These are phyloP conservation scores for Candida freyschussii DNA, from an alignment of 1,139 yeast species.

Conservation along the genomic window DNA sequence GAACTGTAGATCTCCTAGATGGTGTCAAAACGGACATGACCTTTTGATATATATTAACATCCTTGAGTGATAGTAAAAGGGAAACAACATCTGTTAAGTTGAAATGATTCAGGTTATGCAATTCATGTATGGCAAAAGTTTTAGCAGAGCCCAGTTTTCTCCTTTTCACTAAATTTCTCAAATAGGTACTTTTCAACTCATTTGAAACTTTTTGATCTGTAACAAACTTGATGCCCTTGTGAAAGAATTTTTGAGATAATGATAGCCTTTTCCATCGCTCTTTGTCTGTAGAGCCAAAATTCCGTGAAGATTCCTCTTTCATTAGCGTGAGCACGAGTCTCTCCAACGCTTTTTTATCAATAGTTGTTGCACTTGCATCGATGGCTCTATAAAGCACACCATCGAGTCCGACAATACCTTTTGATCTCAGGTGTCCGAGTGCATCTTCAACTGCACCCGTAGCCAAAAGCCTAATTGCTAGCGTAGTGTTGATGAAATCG, in stretches of 20 bases:
- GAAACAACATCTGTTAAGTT: conserved; percentile 3
- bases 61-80: conserved; percentile 2
- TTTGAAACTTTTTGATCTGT: background rate
- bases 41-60: conserved; percentile 1
- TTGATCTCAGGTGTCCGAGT: conserved; percentile 7
- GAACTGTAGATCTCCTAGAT: conserved; percentile 6
- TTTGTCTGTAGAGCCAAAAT: conserved; percentile 7
- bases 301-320: conserved; percentile 1
- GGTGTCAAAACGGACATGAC: conserved; percentile 5
- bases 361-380: background rate
- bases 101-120: conserved; percentile 2
- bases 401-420: conserved; percentile 4
- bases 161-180: conserved; percentile 7
- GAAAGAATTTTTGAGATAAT: conserved; percentile 5
- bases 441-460: conserved; percentile 8
- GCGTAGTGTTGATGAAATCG: conserved; percentile 13
- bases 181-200: conserved; percentile 8
- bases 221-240: conserved; percentile 4
- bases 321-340: background rate
- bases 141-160: conserved; percentile 8
- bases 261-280: conserved; percentile 5
- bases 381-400: conserved; percentile 15
- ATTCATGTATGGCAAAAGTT: background rate
- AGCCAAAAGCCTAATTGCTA: conserved; percentile 10
- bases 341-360: background rate